Conservation (phyloP, 441 rosid species). For the Arabidopsis lyrata region DNA sequence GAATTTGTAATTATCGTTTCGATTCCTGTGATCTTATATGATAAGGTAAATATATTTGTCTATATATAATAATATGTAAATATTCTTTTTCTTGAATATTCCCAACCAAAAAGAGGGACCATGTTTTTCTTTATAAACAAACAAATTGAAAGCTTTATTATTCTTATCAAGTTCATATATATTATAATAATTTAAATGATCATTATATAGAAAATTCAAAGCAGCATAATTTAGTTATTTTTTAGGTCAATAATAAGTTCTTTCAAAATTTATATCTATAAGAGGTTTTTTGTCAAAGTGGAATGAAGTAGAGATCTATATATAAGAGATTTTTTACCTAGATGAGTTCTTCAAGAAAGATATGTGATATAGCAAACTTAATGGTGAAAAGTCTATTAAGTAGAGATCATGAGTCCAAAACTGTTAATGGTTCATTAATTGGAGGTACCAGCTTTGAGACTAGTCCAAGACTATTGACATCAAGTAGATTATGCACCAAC, state of each 20-base stretch:
- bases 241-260: too few species aligned
- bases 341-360: neutral
- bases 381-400: neutral
- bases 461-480: too few species aligned
- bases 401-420: neutral
- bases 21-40: constrained; percentile 9
- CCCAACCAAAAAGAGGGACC: neutral
- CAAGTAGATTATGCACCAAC: too few species aligned
- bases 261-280: too few species aligned
- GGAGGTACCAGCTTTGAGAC: too few species aligned
- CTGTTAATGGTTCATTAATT: neutral
- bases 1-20: constrained; percentile 27
- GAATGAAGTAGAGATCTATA: neutral
- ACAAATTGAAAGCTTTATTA: neutral
- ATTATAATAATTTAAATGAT: neutral
- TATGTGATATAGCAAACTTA: neutral
- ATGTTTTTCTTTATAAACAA: neutral
- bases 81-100: neutral
- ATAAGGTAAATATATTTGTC: neutral
- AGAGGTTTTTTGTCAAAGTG: neutral
- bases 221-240: neutral
- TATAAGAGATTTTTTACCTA: neutral
- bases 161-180: neutral
- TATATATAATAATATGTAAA: neutral
- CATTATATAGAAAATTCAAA: neutral